A percentile compares a stretch with the other conserved stretches of the same genome.
Evolutionary conservation across 2,329 filamentous ascomycete species (phyloP).

Genomic region (Neopestalotiopsis sp.): DNA sequence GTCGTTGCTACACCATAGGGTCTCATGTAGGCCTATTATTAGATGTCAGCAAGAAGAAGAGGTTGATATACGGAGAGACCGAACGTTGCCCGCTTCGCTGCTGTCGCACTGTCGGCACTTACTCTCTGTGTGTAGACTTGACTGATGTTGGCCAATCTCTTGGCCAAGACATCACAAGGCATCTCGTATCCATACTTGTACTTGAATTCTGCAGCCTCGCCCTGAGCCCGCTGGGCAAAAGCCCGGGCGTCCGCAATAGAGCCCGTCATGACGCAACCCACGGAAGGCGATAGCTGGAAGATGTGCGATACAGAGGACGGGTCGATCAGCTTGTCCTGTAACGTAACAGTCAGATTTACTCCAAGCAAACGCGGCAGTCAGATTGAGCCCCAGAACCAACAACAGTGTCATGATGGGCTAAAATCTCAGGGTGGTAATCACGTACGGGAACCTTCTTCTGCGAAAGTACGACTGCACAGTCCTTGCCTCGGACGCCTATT

Average conservation of each 20-base stretch:
- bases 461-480: slow-evolving; percentile 95
- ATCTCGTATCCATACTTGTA: slow-evolving; percentile 99
- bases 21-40: slow-evolving; percentile 85
- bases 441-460: slow-evolving; percentile 99
- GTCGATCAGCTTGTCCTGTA: slow-evolving; percentile 97
- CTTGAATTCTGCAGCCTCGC: slow-evolving; percentile 95
- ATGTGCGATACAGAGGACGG: slow-evolving; percentile 96
- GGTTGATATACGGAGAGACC: background rate
- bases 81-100: background rate
- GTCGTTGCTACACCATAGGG: slow-evolving; percentile 96
- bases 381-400: slow-evolving; percentile 31
- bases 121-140: slow-evolving; percentile 99
- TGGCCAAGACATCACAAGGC: slow-evolving; percentile 95
- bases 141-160: slow-evolving; percentile 97
- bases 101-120: slow-evolving; percentile 33
- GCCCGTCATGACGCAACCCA: slow-evolving; percentile 98
- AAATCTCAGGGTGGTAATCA: slow-evolving; percentile 27
- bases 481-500: slow-evolving; percentile 92
- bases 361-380: slow-evolving; percentile 29
- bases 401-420: slow-evolving; percentile 29
- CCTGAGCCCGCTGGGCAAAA: slow-evolving; percentile 89
- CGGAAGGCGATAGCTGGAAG: slow-evolving; percentile 93
- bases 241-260: slow-evolving; percentile 97
- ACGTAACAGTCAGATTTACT: slow-evolving; percentile 14
- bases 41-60: slow-evolving; percentile 31